Percentiles rank a stretch among this genome's conserved stretches.
phyloP scores from a whole-genome alignment of 169 alveolate species.

The Eimeria maxima region DNA sequence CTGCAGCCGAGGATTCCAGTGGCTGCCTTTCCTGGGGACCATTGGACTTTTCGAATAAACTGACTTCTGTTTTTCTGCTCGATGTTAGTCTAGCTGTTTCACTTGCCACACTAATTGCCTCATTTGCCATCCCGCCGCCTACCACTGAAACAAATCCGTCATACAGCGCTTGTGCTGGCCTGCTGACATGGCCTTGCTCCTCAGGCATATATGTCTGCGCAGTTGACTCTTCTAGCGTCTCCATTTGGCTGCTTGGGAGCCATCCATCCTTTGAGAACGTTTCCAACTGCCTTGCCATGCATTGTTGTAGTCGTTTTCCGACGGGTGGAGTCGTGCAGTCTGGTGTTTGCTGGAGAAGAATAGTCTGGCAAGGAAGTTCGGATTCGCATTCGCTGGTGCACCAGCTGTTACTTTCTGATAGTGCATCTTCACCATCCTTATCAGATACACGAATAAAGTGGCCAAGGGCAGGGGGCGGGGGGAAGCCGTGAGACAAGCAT shows the following conservation, averaged over 20 bases:
- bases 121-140: neutral
- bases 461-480: slow-evolving; percentile 1
- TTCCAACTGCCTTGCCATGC: neutral
- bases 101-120: neutral
- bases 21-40: neutral
- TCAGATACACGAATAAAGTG: neutral
- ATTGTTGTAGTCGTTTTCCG: neutral
- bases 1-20: neutral
- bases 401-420: slow-evolving; percentile 12
- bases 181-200: neutral
- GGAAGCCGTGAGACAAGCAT: slow-evolving; percentile 58
- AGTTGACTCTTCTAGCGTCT: slow-evolving; percentile 37
- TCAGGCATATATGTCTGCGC: slow-evolving; percentile 53
- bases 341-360: neutral
- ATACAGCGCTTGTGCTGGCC: neutral
- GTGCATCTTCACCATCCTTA: neutral
- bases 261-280: slow-evolving; percentile 40
- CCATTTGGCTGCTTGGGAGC: slow-evolving; percentile 60
- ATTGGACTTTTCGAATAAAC: neutral
- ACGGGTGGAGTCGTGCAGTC: neutral
- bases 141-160: neutral
- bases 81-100: neutral
- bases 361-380: slow-evolving; percentile 70
- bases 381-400: slow-evolving; percentile 65
- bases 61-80: neutral